Percentiles rank a stretch among this genome's conserved stretches.
phyloP scores from a whole-genome alignment of 2,329 filamentous ascomycete genomes.

The Orbilia ellipsospora region DNA sequence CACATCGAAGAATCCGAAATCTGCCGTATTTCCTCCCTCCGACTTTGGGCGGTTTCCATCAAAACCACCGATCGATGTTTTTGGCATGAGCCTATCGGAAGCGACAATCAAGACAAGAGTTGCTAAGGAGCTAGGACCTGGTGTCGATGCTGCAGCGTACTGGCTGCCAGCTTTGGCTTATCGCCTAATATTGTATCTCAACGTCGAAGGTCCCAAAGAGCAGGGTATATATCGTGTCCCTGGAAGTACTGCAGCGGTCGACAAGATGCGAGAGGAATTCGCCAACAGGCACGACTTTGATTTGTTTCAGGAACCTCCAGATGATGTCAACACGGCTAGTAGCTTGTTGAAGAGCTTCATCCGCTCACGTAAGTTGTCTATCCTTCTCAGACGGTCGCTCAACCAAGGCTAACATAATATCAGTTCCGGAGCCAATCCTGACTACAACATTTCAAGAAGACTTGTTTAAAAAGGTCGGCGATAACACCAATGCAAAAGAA shows the following conservation, averaged over 20 bases:
- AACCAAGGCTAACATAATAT: conserved; percentile 11
- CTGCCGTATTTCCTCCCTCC: conserved; percentile 44
- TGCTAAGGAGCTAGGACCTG: conserved; percentile 57
- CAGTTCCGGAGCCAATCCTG: conserved; percentile 59
- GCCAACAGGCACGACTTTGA: conserved; percentile 58
- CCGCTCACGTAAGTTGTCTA: conserved; percentile 55
- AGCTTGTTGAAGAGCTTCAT: conserved; percentile 59
- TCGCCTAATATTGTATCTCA: conserved; percentile 59
- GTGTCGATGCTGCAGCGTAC: conserved; percentile 57
- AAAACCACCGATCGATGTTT: conserved; percentile 57
- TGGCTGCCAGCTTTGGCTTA: conserved; percentile 60
- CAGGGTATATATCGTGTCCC: conserved; percentile 59
- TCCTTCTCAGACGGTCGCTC: not conserved
- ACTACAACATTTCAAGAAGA: conserved; percentile 58
- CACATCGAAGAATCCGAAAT: conserved; percentile 52
- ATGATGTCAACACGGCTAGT: conserved; percentile 59
- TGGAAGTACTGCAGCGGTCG: conserved; percentile 59
- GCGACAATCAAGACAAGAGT: conserved; percentile 58
- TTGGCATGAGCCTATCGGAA: conserved; percentile 58
- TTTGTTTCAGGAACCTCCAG: conserved; percentile 59
- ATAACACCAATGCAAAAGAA: conserved; percentile 56
- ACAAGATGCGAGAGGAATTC: conserved; percentile 59
- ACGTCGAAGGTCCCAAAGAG: conserved; percentile 59
- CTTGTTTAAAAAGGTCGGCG: conserved; percentile 59
- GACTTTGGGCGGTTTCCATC: conserved; percentile 44